Conservation (phyloP, 1,284 basidiomycete genomes). For the Ganoderma boninense region DNA sequence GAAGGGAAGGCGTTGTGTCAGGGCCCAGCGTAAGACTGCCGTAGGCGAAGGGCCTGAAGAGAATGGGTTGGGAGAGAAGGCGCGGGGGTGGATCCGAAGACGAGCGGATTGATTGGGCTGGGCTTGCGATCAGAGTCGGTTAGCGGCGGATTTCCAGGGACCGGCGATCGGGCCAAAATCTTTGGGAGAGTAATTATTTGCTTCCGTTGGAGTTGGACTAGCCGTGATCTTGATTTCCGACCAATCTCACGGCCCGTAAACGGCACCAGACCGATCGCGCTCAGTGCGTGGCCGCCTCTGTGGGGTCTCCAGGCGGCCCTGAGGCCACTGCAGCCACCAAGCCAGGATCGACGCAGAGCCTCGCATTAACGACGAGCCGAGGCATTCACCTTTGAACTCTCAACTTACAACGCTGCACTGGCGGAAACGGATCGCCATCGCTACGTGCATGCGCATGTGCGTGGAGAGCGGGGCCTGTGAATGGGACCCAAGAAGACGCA, state of each 20-base stretch:
- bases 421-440: slow-evolving; percentile 25
- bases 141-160: slow-evolving; percentile 8
- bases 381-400: slow-evolving; percentile 10
- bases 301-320: slow-evolving; percentile 1
- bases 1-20: slow-evolving; percentile 23
- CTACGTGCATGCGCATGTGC: slow-evolving; percentile 16
- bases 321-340: background rate
- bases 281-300: slow-evolving; percentile 5
- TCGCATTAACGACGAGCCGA: background rate
- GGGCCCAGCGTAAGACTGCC: background rate
- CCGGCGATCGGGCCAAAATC: slow-evolving; percentile 12
- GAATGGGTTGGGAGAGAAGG: background rate
- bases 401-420: slow-evolving; percentile 29
- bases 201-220: slow-evolving; percentile 23
- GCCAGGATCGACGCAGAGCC: slow-evolving; percentile 18
- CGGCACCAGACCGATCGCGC: background rate
- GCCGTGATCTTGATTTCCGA: slow-evolving; percentile 18
- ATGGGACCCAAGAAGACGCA: slow-evolving; percentile 12
- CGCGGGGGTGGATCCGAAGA: background rate
- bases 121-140: background rate
- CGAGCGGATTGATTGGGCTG: background rate
- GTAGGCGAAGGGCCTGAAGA: background rate
- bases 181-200: slow-evolving; percentile 22
- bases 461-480: slow-evolving; percentile 7
- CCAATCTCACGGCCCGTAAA: background rate